These are phyloP conservation scores for Cercospora sp. DNA, from an alignment of 2,329 filamentous ascomycete genomes.

Conservation along the genomic window DNA sequence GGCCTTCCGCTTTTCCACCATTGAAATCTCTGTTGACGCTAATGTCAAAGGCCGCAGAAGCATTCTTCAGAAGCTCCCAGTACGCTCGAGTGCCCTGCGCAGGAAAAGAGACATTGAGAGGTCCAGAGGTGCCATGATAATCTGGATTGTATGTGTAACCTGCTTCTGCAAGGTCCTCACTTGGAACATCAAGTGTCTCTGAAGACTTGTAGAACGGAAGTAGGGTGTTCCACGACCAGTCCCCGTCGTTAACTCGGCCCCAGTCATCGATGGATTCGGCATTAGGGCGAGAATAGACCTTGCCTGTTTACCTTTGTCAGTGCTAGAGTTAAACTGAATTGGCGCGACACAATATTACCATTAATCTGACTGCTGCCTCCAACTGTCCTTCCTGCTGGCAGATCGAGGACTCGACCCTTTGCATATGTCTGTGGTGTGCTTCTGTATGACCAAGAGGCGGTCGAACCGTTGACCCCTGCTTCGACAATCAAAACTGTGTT, in stretches of 20 bases:
- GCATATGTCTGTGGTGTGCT: constrained; percentile 14
- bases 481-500: constrained; percentile 35
- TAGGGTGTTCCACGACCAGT: constrained; percentile 22
- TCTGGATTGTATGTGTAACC: constrained; percentile 14
- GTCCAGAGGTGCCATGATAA: constrained; percentile 21
- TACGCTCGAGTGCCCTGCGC: constrained; percentile 11
- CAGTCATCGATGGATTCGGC: constrained; percentile 19
- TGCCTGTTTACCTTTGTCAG: constrained; percentile 9
- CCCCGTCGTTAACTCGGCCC: constrained; percentile 16
- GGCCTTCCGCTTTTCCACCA: constrained; percentile 47
- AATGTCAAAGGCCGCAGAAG: constrained; percentile 40
- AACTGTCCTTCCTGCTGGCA: constrained; percentile 21
- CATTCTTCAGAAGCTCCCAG: constrained; percentile 39
- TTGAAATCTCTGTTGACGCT: constrained; percentile 47
- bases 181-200: constrained; percentile 10
- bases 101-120: constrained; percentile 21
- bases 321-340: neutral
- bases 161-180: constrained; percentile 1
- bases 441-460: constrained; percentile 4
- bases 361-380: constrained; percentile 23
- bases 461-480: constrained; percentile 19
- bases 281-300: constrained; percentile 22
- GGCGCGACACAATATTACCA: neutral
- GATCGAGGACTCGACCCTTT: constrained; percentile 8
- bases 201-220: constrained; percentile 20